These are phyloP conservation scores for Naganishia albida DNA, from an alignment of 1,284 basidiomycete genomes.

Conservation along the genomic window DNA sequence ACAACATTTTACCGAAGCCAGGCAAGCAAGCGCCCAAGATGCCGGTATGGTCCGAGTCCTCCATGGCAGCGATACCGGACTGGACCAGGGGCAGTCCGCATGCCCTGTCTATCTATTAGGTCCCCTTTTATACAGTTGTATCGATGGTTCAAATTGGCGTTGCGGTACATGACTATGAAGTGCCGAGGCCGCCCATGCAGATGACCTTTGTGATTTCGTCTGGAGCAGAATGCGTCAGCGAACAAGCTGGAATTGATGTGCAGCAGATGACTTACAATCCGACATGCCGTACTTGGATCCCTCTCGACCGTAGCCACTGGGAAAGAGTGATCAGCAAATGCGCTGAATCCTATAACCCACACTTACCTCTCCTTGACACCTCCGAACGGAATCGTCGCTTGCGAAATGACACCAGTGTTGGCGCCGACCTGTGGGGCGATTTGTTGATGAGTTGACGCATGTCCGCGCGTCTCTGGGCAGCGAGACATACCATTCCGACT, in stretches of 20 bases:
- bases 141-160: not conserved
- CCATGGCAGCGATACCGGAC: constrained; percentile 17
- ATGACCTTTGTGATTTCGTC: constrained; percentile 33
- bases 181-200: constrained; percentile 34
- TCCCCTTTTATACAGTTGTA: constrained; percentile 33
- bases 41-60: constrained; percentile 33
- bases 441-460: not conserved
- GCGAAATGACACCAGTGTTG: constrained; percentile 80
- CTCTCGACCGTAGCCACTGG: constrained; percentile 68
- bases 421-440: constrained; percentile 43
- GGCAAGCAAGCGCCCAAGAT: constrained; percentile 1
- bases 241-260: not conserved
- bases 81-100: constrained; percentile 4
- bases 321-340: constrained; percentile 59
- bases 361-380: constrained; percentile 59
- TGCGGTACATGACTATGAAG: constrained; percentile 6
- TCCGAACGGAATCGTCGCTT: constrained; percentile 86
- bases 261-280: constrained; percentile 44
- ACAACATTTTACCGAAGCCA: constrained; percentile 45
- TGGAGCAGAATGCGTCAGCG: not conserved
- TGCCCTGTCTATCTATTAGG: constrained; percentile 32
- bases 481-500: constrained; percentile 86
- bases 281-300: constrained; percentile 53
- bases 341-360: no score
- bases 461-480: constrained; percentile 37